phyloP scores from a whole-genome alignment of 768 basidiomycete genomes.

The Termitomyces sp. region DNA sequence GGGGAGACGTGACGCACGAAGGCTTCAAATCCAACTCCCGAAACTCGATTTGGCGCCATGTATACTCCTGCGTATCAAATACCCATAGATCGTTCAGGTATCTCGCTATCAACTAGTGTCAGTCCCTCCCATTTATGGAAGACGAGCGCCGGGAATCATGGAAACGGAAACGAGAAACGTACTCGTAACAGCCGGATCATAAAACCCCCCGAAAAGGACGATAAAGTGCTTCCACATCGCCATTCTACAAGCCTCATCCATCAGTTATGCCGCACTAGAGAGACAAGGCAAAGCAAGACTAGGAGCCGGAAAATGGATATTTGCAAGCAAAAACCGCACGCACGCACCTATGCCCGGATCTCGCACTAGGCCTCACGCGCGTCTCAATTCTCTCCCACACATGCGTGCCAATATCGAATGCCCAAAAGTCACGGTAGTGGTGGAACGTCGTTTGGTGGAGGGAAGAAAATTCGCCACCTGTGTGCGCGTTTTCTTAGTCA shows the following conservation, averaged over 20 bases:
- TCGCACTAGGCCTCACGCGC: slow-evolving; percentile 69
- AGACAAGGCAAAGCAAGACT: not conserved
- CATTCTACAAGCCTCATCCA: slow-evolving; percentile 45
- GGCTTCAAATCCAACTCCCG: slow-evolving; percentile 67
- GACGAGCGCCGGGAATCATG: no score
- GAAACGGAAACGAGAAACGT: slow-evolving; percentile 18
- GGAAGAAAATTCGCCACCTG: slow-evolving; percentile 84
- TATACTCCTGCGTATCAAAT: slow-evolving; percentile 82
- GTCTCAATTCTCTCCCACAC: slow-evolving; percentile 89
- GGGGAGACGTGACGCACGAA: slow-evolving; percentile 40
- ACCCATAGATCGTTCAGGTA: slow-evolving; percentile 84
- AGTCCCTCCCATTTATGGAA: no score
- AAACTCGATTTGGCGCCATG: slow-evolving; percentile 76
- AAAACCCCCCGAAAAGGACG: slow-evolving; percentile 86
- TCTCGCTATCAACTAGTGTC: slow-evolving; percentile 40
- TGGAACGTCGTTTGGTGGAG: slow-evolving; percentile 80
- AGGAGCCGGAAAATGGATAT: no score
- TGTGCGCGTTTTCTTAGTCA: not conserved
- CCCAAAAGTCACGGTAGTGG: slow-evolving; percentile 88
- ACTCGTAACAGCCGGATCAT: slow-evolving; percentile 84
- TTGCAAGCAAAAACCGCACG: no score
- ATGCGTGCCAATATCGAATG: slow-evolving; percentile 73
- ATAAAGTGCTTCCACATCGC: slow-evolving; percentile 85
- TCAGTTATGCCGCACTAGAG: not conserved
- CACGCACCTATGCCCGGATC: slow-evolving; percentile 75